Evolutionary conservation across 1,139 yeast species (phyloP).

Genomic region (Pichia sp.): DNA sequence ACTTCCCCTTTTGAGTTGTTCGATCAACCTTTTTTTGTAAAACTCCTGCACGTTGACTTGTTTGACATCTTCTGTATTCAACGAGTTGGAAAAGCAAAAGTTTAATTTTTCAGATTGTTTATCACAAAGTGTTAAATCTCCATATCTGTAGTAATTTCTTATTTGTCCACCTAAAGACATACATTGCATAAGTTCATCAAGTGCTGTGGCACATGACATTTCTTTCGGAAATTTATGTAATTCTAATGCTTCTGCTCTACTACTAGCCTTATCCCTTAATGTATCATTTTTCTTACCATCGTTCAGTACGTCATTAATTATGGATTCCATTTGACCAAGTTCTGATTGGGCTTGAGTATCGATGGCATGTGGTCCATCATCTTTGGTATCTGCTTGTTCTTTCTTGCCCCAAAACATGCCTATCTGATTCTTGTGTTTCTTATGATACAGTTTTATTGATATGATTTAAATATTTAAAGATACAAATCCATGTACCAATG

Average conservation of each 20-base stretch:
- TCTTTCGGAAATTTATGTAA: slow-evolving; percentile 33
- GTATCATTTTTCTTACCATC: slow-evolving; percentile 7
- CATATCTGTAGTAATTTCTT: slow-evolving; percentile 74
- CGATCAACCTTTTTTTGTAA: slow-evolving; percentile 56
- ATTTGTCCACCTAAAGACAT: slow-evolving; percentile 88
- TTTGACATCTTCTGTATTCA: slow-evolving; percentile 42
- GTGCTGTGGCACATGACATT: slow-evolving; percentile 71
- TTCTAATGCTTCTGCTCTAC: slow-evolving; percentile 23
- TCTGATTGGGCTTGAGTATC: slow-evolving; percentile 7
- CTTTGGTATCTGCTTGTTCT: slow-evolving; percentile 4
- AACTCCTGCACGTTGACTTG: slow-evolving; percentile 58
- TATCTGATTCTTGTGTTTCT: no score
- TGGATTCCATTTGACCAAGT: slow-evolving; percentile 9
- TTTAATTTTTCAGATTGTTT: slow-evolving; percentile 68
- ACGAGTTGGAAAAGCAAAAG: slow-evolving; percentile 65
- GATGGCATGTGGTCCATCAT: background rate
- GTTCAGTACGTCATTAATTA: slow-evolving; percentile 16
- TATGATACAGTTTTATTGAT: no score
- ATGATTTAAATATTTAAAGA: no score
- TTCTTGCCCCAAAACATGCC: slow-evolving; percentile 21
- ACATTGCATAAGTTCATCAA: slow-evolving; percentile 80
- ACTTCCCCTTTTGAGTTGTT: slow-evolving; percentile 58
- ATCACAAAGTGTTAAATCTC: slow-evolving; percentile 65
- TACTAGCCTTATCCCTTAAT: slow-evolving; percentile 24
- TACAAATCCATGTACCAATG: no score